These are phyloP conservation scores for Kernera saxatilis DNA, from an alignment of 345 rosid species.

Conservation along the genomic window DNA sequence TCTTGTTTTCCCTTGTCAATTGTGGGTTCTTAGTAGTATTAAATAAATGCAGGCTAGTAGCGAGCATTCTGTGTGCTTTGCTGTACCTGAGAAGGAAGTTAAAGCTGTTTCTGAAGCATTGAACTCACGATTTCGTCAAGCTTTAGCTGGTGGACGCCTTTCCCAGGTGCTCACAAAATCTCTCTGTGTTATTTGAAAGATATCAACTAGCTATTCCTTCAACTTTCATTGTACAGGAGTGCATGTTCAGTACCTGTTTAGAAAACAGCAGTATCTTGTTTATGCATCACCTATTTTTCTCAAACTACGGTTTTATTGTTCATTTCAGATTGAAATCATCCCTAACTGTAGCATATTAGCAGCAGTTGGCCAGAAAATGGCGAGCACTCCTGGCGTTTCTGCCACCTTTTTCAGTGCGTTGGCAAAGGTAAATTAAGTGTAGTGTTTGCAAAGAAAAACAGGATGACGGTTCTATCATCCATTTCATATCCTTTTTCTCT, in stretches of 20 bases:
- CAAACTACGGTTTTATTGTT: constrained; percentile 1
- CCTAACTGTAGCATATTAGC: constrained; percentile 94
- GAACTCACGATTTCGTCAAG: constrained; percentile 72
- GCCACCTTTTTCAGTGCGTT: constrained; percentile 84
- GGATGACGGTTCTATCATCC: not conserved
- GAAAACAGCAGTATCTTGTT: not conserved
- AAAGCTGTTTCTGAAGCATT: constrained; percentile 86
- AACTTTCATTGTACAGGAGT: not conserved
- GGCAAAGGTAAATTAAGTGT: constrained; percentile 65
- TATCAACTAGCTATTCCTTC: not conserved
- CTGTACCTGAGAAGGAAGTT: constrained; percentile 96
- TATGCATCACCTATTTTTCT: constrained; percentile 12
- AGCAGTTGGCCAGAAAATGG: constrained; percentile 98
- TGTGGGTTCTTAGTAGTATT: constrained; percentile 21
- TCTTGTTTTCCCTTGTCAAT: constrained; percentile 12
- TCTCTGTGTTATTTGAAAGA: not conserved
- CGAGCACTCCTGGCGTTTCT: constrained; percentile 93
- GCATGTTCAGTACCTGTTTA: not conserved
- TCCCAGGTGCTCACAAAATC: constrained; percentile 58
- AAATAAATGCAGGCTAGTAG: constrained; percentile 74
- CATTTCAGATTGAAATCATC: constrained; percentile 66
- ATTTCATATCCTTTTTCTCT: not conserved
- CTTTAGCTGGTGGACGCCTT: constrained; percentile 90
- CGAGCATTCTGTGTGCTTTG: constrained; percentile 98
- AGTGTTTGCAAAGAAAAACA: not conserved